A percentile compares a stretch with the other conserved stretches of the same genome.
These are phyloP conservation scores for Pinus taeda DNA, from an alignment of 75 land plant genomes.

Conservation along the genomic window DNA sequence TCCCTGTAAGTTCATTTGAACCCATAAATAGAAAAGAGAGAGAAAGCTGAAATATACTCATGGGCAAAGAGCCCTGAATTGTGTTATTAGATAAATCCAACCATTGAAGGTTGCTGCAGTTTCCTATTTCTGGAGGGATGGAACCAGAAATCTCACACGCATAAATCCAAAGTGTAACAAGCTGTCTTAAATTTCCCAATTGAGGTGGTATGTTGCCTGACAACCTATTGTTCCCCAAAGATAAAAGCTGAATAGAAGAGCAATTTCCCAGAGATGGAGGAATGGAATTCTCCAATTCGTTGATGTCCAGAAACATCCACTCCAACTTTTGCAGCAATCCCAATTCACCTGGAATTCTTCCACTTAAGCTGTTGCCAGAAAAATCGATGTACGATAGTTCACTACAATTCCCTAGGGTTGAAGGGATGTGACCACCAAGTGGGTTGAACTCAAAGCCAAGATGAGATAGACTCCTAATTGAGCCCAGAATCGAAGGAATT, in stretches of 20 bases:
- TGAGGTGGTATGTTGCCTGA: neutral
- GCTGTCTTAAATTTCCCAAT: neutral
- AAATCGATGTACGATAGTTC: too few relatives aligned
- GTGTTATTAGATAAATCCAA: too few relatives aligned
- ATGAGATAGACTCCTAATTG: neutral
- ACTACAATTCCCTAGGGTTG: neutral
- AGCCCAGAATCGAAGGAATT: neutral
- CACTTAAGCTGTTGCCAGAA: too few relatives aligned
- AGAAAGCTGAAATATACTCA: too few relatives aligned
- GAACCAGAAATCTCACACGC: too few relatives aligned
- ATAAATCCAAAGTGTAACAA: neutral
- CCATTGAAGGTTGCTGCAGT: too few relatives aligned
- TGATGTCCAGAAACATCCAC: neutral
- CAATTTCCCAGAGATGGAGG: neutral
- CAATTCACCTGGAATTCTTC: neutral
- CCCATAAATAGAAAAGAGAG: too few relatives aligned
- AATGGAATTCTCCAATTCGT: neutral
- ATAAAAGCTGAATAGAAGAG: neutral
- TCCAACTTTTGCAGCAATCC: neutral
- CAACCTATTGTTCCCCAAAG: neutral
- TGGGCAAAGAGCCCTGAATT: too few relatives aligned
- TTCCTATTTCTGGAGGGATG: too few relatives aligned
- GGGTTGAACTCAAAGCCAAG: neutral
- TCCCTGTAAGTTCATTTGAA: too few relatives aligned
- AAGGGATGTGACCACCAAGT: neutral